These are phyloP conservation scores for Cyclocybe cylindracea DNA, from an alignment of 768 basidiomycete genomes.

Conservation along the genomic window DNA sequence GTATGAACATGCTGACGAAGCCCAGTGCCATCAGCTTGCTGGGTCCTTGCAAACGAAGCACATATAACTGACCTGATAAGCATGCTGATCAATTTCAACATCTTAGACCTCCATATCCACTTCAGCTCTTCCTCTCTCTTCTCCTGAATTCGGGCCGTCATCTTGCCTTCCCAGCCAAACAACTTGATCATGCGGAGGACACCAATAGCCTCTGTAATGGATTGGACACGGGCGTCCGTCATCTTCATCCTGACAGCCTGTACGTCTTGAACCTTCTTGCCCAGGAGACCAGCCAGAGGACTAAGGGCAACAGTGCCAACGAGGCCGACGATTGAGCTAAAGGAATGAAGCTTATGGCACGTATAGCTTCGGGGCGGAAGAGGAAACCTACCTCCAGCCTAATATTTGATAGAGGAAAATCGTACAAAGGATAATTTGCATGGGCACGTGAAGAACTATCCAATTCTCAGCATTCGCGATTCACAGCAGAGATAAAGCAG, in stretches of 20 bases:
- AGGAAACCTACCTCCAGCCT: conserved; percentile 46
- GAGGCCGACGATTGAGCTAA: conserved; percentile 62
- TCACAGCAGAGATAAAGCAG: not conserved
- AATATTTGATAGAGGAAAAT: conserved; percentile 48
- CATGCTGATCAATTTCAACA: conserved; percentile 54
- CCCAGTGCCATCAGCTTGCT: not conserved
- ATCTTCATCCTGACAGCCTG: conserved; percentile 52
- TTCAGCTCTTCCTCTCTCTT: conserved; percentile 65
- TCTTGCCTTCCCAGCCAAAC: conserved; percentile 67
- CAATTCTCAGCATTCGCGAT: not conserved
- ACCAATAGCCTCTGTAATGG: conserved; percentile 61
- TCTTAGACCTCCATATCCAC: conserved; percentile 52
- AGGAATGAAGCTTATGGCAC: not conserved
- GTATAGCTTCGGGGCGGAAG: conserved; percentile 12
- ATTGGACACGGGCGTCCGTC: conserved; percentile 61
- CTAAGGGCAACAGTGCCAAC: conserved; percentile 50
- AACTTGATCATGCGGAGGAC: conserved; percentile 71
- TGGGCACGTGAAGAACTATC: conserved; percentile 38
- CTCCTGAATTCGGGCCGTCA: conserved; percentile 51
- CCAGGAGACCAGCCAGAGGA: conserved; percentile 61
- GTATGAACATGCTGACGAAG: too few species aligned
- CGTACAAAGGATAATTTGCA: conserved; percentile 41
- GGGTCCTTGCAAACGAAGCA: not conserved
- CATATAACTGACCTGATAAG: conserved; percentile 46
- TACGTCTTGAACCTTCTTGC: conserved; percentile 48